Conservation (phyloP, 495 filamentous ascomycete genomes). For the Lophiostoma macrostomum region DNA sequence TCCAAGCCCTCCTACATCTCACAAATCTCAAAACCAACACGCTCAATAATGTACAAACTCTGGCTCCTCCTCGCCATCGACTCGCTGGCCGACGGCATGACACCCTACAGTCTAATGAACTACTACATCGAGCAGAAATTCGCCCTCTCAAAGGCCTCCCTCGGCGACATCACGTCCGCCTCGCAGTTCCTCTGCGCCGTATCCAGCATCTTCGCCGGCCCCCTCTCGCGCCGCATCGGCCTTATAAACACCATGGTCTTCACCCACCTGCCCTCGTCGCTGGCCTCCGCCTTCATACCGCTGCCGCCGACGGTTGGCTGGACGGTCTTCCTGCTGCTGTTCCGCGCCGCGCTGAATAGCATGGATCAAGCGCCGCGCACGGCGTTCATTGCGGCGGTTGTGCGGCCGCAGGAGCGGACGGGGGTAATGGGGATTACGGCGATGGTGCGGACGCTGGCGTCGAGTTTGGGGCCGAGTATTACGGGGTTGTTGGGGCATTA, state of each 20-base stretch:
- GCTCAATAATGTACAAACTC: conserved; percentile 62
- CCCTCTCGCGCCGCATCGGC: conserved; percentile 72
- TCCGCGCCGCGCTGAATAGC: conserved; percentile 61
- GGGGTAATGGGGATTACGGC: conserved; percentile 49
- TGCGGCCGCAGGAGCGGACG: conserved; percentile 71
- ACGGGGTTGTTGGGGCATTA: conserved; percentile 67
- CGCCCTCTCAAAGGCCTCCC: conserved; percentile 58
- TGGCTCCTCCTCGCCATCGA: conserved; percentile 79
- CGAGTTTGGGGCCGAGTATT: conserved; percentile 57
- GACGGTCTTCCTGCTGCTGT: conserved; percentile 57
- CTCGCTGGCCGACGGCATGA: conserved; percentile 75
- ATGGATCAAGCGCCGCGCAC: conserved; percentile 83
- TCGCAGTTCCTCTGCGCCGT: conserved; percentile 58
- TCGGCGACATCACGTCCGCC: conserved; percentile 26
- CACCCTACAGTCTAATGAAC: conserved; percentile 46
- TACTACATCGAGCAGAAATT: conserved; percentile 80
- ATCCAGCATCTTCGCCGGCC: conserved; percentile 69
- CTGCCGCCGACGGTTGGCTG: conserved; percentile 57
- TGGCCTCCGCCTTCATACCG: conserved; percentile 68
- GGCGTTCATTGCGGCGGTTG: conserved; percentile 71
- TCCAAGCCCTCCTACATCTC: conserved; percentile 57
- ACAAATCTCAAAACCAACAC: conserved; percentile 46
- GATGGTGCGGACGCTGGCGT: conserved; percentile 38
- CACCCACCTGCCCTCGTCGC: conserved; percentile 72
- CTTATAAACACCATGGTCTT: conserved; percentile 87